Evolutionary conservation across 1,284 basidiomycete species (phyloP).

Genomic region (Calocybe gambosa): DNA sequence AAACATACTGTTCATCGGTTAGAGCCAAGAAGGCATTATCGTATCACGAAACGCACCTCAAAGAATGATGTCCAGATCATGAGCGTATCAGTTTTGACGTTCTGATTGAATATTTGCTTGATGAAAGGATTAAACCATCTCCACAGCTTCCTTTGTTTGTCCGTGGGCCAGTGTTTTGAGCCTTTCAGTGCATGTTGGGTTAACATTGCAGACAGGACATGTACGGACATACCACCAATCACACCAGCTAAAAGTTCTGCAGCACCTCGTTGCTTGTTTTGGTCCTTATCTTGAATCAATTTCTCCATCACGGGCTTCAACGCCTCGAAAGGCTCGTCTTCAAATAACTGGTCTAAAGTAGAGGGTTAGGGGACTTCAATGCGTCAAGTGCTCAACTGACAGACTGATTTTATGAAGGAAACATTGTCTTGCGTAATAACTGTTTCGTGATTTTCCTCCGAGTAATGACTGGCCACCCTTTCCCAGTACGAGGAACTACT

Average conservation of each 20-base stretch:
- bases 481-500: conserved; percentile 52
- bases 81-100: conserved; percentile 62
- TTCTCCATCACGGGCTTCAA: conserved; percentile 50
- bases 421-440: conserved; percentile 60
- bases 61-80: conserved; percentile 66
- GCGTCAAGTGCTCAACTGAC: conserved; percentile 31
- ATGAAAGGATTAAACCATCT: conserved; percentile 75
- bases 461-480: conserved; percentile 50
- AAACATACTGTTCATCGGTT: conserved; percentile 48
- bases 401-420: conserved; percentile 69
- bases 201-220: neutral
- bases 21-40: neutral
- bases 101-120: conserved; percentile 58
- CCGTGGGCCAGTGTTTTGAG: conserved; percentile 83
- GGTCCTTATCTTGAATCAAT: conserved; percentile 52
- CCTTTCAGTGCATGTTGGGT: conserved; percentile 35
- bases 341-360: conserved; percentile 57
- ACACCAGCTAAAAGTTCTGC: conserved; percentile 82
- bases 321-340: conserved; percentile 56
- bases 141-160: conserved; percentile 71
- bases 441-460: conserved; percentile 62
- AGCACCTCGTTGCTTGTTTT: conserved; percentile 84
- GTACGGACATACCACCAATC: conserved; percentile 45
- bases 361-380: conserved; percentile 8
- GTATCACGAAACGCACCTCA: conserved; percentile 38